These are phyloP conservation scores for Trichothecium roseum DNA, from an alignment of 2,329 filamentous ascomycete genomes.

Conservation along the genomic window DNA sequence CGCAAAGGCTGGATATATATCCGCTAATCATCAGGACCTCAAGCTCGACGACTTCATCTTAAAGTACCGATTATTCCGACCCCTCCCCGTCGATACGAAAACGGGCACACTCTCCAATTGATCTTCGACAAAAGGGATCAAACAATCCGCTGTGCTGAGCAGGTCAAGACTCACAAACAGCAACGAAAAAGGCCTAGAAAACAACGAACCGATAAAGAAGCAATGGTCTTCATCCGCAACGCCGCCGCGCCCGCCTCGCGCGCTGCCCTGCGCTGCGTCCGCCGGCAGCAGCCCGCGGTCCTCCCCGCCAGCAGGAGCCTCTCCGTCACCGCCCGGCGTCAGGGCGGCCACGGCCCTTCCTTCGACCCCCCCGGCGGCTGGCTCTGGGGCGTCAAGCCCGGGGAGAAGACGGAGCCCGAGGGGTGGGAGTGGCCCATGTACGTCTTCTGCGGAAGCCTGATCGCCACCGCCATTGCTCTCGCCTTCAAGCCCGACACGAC, in stretches of 20 bases:
- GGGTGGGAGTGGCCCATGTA: slow-evolving; percentile 88
- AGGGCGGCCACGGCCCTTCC: slow-evolving; percentile 42
- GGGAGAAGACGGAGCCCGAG: slow-evolving; percentile 91
- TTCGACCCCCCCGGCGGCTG: slow-evolving; percentile 87
- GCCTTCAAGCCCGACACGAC: slow-evolving; percentile 98
- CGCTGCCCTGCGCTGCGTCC: slow-evolving; percentile 25
- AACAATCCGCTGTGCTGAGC: not conserved
- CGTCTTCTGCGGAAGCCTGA: slow-evolving; percentile 72
- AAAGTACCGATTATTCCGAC: not conserved
- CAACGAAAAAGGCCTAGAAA: slow-evolving; percentile 11
- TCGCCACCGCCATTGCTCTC: slow-evolving; percentile 67
- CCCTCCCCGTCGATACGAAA: not conserved
- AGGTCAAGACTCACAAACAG: slow-evolving; percentile 6
- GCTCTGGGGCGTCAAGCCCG: slow-evolving; percentile 89
- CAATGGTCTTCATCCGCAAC: slow-evolving; percentile 26
- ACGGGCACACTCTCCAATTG: not conserved
- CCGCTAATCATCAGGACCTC: no score
- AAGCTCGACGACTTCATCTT: no score
- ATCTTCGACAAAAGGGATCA: not conserved
- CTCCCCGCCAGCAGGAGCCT: slow-evolving; percentile 24
- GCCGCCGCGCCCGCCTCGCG: slow-evolving; percentile 19
- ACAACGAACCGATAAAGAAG: slow-evolving; percentile 8
- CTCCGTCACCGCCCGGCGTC: slow-evolving; percentile 31
- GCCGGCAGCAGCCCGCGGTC: slow-evolving; percentile 19
- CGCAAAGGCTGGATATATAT: no score